These are phyloP conservation scores for Fragilaria radians DNA, from an alignment of 108 stramenopile genomes.

Conservation along the genomic window DNA sequence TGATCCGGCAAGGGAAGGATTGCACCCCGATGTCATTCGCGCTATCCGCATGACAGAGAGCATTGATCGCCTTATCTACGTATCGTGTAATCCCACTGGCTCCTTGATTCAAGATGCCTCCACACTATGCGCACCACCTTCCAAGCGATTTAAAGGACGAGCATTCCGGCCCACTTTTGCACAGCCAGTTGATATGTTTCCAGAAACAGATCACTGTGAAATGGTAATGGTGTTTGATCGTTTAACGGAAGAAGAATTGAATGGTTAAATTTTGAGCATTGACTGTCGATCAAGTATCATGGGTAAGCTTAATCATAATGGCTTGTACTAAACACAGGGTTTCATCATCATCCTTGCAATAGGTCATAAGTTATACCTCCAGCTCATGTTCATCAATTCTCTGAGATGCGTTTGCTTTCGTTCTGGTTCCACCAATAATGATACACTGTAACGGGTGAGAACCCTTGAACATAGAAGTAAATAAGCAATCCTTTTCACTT, in stretches of 20 bases:
- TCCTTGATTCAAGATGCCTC: constrained; percentile 67
- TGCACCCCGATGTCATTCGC: constrained; percentile 69
- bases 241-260: constrained; percentile 44
- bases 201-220: constrained; percentile 87
- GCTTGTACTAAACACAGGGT: no score
- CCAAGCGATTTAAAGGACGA: constrained; percentile 60
- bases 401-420: no score
- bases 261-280: no score
- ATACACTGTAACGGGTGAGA: no score
- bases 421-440: no score
- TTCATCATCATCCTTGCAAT: no score
- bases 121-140: constrained; percentile 69
- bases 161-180: constrained; percentile 76
- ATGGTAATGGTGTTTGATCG: constrained; percentile 92
- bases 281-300: no score
- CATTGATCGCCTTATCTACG: constrained; percentile 86
- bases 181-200: constrained; percentile 95
- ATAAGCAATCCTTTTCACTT: no score
- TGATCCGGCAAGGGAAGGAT: constrained; percentile 90
- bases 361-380: no score
- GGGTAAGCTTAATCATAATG: no score
- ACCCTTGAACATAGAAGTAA: no score
- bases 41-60: constrained; percentile 54
- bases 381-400: no score
- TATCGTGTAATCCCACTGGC: constrained; percentile 92